Base-by-base conservation (phyloP, 352 stramenopile genomes). In the Aphanomyces astaci region DNA sequence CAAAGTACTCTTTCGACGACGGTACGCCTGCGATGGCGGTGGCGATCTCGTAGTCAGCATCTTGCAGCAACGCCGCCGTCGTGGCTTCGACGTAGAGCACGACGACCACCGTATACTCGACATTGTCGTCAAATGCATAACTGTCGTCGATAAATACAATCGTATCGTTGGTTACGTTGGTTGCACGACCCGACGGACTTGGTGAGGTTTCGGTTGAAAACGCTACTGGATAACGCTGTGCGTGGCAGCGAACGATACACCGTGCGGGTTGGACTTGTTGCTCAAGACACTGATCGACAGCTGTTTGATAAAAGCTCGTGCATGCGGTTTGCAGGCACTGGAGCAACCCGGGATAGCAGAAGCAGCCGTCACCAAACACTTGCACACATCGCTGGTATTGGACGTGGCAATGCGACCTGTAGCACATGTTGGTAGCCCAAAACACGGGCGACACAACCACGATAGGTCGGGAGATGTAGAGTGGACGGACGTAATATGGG, bases 331-430 rank as follows among this genome's bases (percentile, higher is more conserved):
- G 36, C 36, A 67, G n/a, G 31, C 60, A 67, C 17, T 56, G 60
- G 28, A 67, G 48, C 19, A 67, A 39, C 15, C 60, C 60, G 25
- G 60, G 60, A 39, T 67, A 67, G 60, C 60, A 67, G 15, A 67
- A 45, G 30, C 60, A 67, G 19, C 39, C 60, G 19, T 67, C 60
- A 19, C 28, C 27, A 39, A 55, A 67, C 22, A 39, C 27, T 3
- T 30, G 22, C 11, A 67, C 30, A 30, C 60, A 67, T 27, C 30
- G 43, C 22, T 59, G 33, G 48, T 67, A 67, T 17, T 45, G 39
- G 2, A 28, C 39, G 46, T 67, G 45, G 48, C 60, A 67, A 31
- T 67, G 30, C 22, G 30, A 40, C 48, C 59, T 33, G 48, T 59
- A 28, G 60, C 60, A 67, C n/a, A 40, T n/a, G 48, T 59, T 40